A percentile compares a stretch with the other conserved stretches of the same genome.
These are phyloP conservation scores for Colletotrichum gigasporum DNA, from an alignment of 2,329 filamentous ascomycete species.

Conservation along the genomic window DNA sequence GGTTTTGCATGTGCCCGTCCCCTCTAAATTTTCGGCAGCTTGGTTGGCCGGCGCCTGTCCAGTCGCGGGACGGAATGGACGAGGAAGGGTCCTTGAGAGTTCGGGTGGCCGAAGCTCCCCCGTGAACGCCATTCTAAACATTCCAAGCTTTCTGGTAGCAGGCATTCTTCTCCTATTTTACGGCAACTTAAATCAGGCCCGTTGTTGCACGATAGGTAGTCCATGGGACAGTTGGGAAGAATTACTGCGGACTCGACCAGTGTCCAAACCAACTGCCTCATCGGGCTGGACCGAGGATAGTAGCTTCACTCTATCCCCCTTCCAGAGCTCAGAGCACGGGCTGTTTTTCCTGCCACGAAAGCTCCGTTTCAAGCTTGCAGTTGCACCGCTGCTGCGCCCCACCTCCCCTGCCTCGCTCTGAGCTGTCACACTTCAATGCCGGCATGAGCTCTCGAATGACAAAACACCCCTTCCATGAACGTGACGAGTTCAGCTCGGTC, in stretches of 20 bases:
- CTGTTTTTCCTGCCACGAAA: constrained; percentile 19
- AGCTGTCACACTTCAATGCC: constrained; percentile 23
- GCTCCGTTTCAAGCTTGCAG: constrained; percentile 29
- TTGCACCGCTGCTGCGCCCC: constrained; percentile 25
- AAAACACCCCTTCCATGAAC: background rate
- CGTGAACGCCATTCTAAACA: background rate
- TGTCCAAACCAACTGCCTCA: constrained; percentile 14
- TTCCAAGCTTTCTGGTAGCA: too few species aligned
- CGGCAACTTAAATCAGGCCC: too few species aligned
- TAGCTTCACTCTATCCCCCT: background rate
- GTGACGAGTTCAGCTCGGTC: background rate
- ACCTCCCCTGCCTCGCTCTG: constrained; percentile 12
- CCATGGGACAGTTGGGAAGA: too few species aligned
- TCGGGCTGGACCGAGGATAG: constrained; percentile 21
- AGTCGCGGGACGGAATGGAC: too few species aligned
- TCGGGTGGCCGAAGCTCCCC: background rate
- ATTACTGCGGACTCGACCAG: background rate
- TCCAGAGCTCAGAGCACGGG: constrained; percentile 13
- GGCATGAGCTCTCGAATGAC: constrained; percentile 10
- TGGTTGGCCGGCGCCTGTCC: background rate
- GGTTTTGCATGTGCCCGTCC: constrained; percentile 1
- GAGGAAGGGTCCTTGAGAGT: background rate
- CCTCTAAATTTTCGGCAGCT: background rate
- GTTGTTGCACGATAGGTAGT: too few species aligned
- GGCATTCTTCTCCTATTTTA: background rate